These are phyloP conservation scores for Acacia melanoxylon DNA, from an alignment of 306 rosid genomes.

Conservation along the genomic window DNA sequence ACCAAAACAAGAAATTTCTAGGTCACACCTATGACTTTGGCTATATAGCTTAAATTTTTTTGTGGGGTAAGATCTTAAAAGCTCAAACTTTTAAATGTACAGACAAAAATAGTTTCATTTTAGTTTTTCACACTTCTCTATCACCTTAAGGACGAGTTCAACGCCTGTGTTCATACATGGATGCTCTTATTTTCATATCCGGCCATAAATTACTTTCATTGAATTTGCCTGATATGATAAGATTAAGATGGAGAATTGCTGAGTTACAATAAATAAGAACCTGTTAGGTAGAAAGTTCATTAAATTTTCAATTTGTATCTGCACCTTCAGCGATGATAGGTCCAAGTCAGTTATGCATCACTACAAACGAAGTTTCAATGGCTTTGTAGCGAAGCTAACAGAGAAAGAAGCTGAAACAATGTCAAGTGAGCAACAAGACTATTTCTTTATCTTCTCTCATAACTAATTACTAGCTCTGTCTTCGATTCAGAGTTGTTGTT, in stretches of 20 bases:
- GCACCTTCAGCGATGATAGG: slow-evolving; percentile 11
- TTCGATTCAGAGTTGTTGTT: neutral
- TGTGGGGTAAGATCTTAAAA: no score
- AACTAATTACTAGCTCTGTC: neutral
- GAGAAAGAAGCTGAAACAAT: slow-evolving; percentile 39
- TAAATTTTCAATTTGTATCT: neutral
- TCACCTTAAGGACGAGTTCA: no score
- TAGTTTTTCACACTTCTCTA: no score
- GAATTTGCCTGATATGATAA: neutral
- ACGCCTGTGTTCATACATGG: neutral
- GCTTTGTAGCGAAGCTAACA: slow-evolving; percentile 42
- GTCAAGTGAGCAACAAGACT: slow-evolving; percentile 24
- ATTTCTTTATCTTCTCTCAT: neutral
- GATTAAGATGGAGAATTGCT: neutral
- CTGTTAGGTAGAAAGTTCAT: neutral
- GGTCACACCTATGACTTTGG: neutral
- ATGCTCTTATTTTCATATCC: neutral
- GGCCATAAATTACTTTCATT: neutral
- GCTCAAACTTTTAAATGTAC: neutral
- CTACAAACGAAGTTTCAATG: slow-evolving; percentile 50
- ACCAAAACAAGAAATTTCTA: neutral
- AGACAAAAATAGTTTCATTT: no score
- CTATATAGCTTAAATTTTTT: no score
- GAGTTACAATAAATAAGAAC: neutral
- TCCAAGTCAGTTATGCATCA: slow-evolving; percentile 32